Evolutionary conservation across 2,329 filamentous ascomycete species (phyloP), one percentile per base, ranked within the genome.

Genomic region (Talaromyces atroroseus): DNA sequence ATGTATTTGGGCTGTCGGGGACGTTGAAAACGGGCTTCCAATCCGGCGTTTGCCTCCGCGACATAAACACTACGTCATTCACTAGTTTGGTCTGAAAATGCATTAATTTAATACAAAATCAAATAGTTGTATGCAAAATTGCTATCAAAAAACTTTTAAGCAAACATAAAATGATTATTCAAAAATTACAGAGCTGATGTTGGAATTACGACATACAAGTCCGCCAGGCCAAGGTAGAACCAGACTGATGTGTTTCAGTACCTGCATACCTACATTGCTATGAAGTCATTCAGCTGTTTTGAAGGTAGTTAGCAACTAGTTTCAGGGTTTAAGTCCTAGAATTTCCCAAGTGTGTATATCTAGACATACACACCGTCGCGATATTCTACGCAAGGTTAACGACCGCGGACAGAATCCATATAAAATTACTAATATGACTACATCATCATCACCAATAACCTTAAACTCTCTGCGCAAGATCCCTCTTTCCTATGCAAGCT

Each of bases 401-500:
- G 36, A 40, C 14, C 11, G 32, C 11, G 5, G 1, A 14, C 8
- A 14, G 14, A 36, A 12, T n/a, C 12, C 14, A 20, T 2, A 38
- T 14, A 4, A 56, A 49, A 52, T n/a, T n/a, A n/a, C n/a, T n/a
- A n/a, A n/a, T n/a, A 59, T 56, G 57, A 18, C 24, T 14, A 26
- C 26, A n/a, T 16, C 40, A 42, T 7, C 26, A 16, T 44, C 29
- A 29, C 53, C 44, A n/a, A 55, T 57, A 51, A 50, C 34, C 7
- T 16, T 59, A 5, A 45, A 49, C 8, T 65, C 64, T 8, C 56
- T 68, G 21, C 45, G 64, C 38, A 52, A 65, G 21, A 69, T 76
- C 44, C 69, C 71, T 23, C 64, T 72, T 21, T 65, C 73, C 54
- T 77, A 71, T 53, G 74, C 75, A 10, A 71, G 72, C 26, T 76